Conservation (phyloP, 768 basidiomycete genomes). For the Mycena crocata region DNA sequence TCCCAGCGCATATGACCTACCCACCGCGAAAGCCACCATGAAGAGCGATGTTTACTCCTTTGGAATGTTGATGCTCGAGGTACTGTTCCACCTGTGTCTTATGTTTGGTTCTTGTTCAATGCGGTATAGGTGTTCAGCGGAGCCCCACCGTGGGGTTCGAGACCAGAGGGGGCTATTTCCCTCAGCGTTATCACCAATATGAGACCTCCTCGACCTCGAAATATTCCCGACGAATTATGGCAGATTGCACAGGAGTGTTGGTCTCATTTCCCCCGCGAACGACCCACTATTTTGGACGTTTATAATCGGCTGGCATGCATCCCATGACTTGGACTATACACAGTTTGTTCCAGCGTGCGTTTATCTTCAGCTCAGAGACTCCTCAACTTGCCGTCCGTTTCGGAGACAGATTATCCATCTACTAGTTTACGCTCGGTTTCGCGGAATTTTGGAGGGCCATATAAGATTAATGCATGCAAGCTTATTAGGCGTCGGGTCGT, state of each 20-base stretch:
- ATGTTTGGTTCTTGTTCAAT: too few species aligned
- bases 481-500: too few species aligned
- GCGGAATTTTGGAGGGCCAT: too few species aligned
- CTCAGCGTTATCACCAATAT: not conserved
- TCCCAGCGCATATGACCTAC: slow-evolving; percentile 26
- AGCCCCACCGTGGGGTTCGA: not conserved
- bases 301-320: slow-evolving; percentile 20
- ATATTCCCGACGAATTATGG: slow-evolving; percentile 2
- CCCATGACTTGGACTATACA: not conserved
- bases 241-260: slow-evolving; percentile 8
- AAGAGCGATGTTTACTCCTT: slow-evolving; percentile 45
- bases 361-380: too few species aligned
- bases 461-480: too few species aligned
- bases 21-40: slow-evolving; percentile 35
- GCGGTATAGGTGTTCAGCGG: slow-evolving; percentile 1
- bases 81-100: not conserved
- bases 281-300: slow-evolving; percentile 2
- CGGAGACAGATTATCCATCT: too few species aligned
- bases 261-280: not conserved
- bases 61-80: slow-evolving; percentile 39
- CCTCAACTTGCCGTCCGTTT: too few species aligned
- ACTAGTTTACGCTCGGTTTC: too few species aligned
- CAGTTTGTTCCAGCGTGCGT: too few species aligned
- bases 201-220: not conserved
- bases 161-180: not conserved